A percentile compares a stretch with the other conserved stretches of the same genome.
Conservation (phyloP, 1,284 basidiomycete genomes). For the Ustilago xerochloae region DNA sequence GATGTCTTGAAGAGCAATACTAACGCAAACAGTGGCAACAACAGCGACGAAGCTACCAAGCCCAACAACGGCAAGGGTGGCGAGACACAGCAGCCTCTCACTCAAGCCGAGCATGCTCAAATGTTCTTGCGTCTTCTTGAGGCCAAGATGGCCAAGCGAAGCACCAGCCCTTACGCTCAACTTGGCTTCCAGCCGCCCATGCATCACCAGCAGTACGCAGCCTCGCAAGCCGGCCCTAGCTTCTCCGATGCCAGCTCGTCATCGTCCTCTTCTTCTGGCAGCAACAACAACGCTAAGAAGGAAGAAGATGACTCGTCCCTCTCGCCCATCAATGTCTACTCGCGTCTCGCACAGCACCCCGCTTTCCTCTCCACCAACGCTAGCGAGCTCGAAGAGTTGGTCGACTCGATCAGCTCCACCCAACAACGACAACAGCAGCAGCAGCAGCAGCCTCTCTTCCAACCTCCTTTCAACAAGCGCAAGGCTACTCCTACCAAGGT, state of each 20-base stretch:
- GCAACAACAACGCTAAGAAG: slow-evolving; percentile 7
- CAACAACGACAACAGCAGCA: slow-evolving; percentile 27
- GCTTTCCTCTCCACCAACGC: slow-evolving; percentile 58
- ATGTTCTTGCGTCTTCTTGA: slow-evolving; percentile 56
- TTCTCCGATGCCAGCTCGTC: slow-evolving; percentile 32
- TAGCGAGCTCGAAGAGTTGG: slow-evolving; percentile 57
- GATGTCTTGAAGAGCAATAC: slow-evolving; percentile 15
- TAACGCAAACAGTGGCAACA: background rate
- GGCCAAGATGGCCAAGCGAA: slow-evolving; percentile 48
- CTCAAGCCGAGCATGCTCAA: slow-evolving; percentile 51
- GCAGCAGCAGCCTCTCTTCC: slow-evolving; percentile 11
- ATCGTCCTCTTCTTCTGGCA: slow-evolving; percentile 17
- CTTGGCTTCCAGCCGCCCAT: slow-evolving; percentile 57
- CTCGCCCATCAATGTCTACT: slow-evolving; percentile 59
- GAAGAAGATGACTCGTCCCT: slow-evolving; percentile 36
- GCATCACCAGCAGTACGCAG: slow-evolving; percentile 33
- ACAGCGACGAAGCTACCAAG: slow-evolving; percentile 13
- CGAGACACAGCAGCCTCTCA: slow-evolving; percentile 28
- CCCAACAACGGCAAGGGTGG: slow-evolving; percentile 21
- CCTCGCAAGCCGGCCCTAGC: slow-evolving; percentile 24
- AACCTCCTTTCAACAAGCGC: slow-evolving; percentile 30
- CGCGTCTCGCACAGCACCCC: slow-evolving; percentile 56
- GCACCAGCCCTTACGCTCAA: slow-evolving; percentile 47
- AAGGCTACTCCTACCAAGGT: slow-evolving; percentile 21
- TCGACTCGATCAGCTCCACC: slow-evolving; percentile 49